Evolutionary conservation across 2,329 filamentous ascomycete species (phyloP).

Genomic region (Xylaria sp.): DNA sequence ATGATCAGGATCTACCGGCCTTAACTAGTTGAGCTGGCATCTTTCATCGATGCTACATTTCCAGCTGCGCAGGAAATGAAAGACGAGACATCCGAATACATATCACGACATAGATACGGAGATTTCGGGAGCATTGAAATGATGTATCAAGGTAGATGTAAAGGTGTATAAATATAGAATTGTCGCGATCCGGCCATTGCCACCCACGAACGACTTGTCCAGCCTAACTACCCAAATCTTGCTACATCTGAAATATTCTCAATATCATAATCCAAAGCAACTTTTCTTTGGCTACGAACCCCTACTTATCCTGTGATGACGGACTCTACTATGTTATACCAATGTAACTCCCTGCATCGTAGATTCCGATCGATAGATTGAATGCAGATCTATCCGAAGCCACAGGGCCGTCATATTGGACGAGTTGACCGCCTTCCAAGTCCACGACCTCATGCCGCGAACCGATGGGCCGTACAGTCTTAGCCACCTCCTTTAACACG

Average conservation of each 20-base stretch:
- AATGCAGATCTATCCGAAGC: constrained; percentile 39
- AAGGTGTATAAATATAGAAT: background rate
- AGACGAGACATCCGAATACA: background rate
- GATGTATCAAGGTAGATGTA: background rate
- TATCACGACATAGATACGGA: background rate
- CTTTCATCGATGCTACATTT: background rate
- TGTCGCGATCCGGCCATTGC: background rate
- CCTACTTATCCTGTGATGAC: background rate
- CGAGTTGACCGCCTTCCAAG: constrained; percentile 1
- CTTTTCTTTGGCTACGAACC: background rate
- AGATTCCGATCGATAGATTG: constrained; percentile 47
- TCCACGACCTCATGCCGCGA: constrained; percentile 16
- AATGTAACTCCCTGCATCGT: constrained; percentile 35
- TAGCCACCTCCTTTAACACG: constrained; percentile 39
- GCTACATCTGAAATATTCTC: background rate
- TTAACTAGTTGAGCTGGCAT: background rate
- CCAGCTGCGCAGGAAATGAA: background rate
- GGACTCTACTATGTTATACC: background rate
- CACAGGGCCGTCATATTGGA: background rate
- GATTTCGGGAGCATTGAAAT: background rate
- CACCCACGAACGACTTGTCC: background rate
- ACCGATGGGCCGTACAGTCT: constrained; percentile 39
- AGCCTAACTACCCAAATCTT: background rate
- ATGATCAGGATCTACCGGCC: background rate
- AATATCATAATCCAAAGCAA: background rate